Conservation (phyloP, 305 asterid genomes). For the Rubia balearica region DNA sequence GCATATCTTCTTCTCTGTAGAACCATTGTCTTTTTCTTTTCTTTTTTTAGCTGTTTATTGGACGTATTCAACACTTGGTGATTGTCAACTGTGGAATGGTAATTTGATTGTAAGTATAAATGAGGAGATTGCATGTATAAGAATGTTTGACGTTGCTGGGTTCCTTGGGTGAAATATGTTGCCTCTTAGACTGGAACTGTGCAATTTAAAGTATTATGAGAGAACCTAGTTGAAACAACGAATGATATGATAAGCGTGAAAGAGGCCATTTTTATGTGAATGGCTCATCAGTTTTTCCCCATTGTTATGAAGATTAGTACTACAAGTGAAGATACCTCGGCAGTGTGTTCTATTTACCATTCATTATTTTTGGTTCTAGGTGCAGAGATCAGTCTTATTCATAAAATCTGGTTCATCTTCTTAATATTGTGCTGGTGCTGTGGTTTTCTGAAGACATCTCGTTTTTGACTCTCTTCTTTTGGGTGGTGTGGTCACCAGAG, state of each 20-base stretch:
- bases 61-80: neutral
- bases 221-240: neutral
- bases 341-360: neutral
- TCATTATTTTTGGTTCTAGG: neutral
- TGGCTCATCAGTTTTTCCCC: neutral
- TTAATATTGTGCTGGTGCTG: neutral
- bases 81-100: neutral
- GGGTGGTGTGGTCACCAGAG: slow-evolving; percentile 18
- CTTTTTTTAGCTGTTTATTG: neutral
- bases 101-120: neutral
- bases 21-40: neutral
- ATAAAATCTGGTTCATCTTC: neutral
- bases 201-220: neutral
- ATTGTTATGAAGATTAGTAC: neutral
- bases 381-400: neutral
- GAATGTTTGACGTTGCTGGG: neutral
- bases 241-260: neutral
- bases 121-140: neutral
- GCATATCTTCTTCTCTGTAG: neutral
- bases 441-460: neutral
- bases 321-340: neutral
- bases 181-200: neutral
- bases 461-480: neutral
- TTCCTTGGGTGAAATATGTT: neutral
- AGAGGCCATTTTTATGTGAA: neutral